Evolutionary conservation across 495 filamentous ascomycete genomes (phyloP), one percentile per base, ranked within the genome.

Genomic region (Thozetella sp.): DNA sequence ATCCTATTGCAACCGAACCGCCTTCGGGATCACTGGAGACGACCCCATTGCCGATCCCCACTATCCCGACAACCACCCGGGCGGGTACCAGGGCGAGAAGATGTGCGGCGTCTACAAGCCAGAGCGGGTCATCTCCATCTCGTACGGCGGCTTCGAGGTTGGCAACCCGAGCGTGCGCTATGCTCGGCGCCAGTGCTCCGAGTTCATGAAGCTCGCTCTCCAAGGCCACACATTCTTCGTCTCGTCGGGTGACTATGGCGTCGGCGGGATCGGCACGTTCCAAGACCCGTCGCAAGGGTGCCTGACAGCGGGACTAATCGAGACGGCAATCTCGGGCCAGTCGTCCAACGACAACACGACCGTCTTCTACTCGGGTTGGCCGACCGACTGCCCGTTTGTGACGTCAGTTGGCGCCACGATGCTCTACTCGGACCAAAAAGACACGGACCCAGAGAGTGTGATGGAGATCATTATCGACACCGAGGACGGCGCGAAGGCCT

Each of bases 41-140:
- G 83, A 78, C 68, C 81, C 86, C 63, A 73, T 76, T 0, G 82
- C 83, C 54, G 80, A 83, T 62, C 66, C 69, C 45, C 61, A 70
- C 22, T 77, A 78, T 26, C 63, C 51, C 53, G 69, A 71, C 80
- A 26, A 74, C 25, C 74, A 72, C 11, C 73, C 80, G 25, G 81
- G 76, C 1, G 81, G 81, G 26, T 70, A 85, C 56, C 62, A 72
- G 62, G 63, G 72, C 24, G 54, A 69, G 55, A 60, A 77, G 19
- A 59, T 77, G 53, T 81, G 79, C 57, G 79, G 79, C 53, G 70
- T 80, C 48, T 84, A 80, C 55, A 72, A 82, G 51, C 77, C 83
- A 15, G 82, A 86, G 2, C 86, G 83, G 45, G 86, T 88, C 4
- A 81, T 89, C 56, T 85, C 82, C 0, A 80, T 83, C 53, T 87